Base-by-base conservation (phyloP, 2,329 filamentous ascomycete species). In the Cytospora paraplurivora region DNA sequence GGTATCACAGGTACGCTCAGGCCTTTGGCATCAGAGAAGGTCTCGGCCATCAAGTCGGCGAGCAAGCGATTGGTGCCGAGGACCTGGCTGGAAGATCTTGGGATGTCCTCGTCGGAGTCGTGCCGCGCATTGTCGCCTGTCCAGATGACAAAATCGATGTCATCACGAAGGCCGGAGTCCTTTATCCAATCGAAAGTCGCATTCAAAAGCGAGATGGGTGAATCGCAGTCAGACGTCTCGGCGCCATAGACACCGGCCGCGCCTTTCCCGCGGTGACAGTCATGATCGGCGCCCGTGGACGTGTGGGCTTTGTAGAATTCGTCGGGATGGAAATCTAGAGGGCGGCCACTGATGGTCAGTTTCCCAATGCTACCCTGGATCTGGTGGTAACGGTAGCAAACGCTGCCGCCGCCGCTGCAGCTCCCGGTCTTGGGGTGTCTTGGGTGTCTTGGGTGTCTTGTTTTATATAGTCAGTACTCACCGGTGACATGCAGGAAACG, bases 131-230 rank as follows among this genome's bases (percentile, higher is more conserved):
- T 94, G 75, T 97, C 93, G 68, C 93, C 93, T 1, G 93, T 97
- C 93, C 93, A 97, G 56, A 97, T 80, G 56, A 97, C 88, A 73
- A 97, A 97, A 75, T 97, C 93, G 67, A 97, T 84, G 4, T 88
- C 77, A 72, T 93, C 89, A 72, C 85, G 89, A 63, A 97, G 72
- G 71, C 96, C 88, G 51, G 87, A 83, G 52, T 86, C 81, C 56
- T 98, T 89, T 58, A 99, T 89, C 94, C 94, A 99, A 71, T 88
- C 83, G 72, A 98, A 92, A 0, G 94, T 98, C 70, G 91, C 90
- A 75, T 98, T 91, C 66, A 97, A 81, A 19, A 99, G 86, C 0
- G 88, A 79, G 64, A 88, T 77, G 0, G 95, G 94, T 2, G 91
- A 86, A 77, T 99, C 95, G 81, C 95, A 99, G 65, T 92, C 91